A percentile compares a stretch with the other conserved stretches of the same genome.
Evolutionary conservation across 164 flowering plant genomes (phyloP).

Genomic region (Nymphaea colorata): DNA sequence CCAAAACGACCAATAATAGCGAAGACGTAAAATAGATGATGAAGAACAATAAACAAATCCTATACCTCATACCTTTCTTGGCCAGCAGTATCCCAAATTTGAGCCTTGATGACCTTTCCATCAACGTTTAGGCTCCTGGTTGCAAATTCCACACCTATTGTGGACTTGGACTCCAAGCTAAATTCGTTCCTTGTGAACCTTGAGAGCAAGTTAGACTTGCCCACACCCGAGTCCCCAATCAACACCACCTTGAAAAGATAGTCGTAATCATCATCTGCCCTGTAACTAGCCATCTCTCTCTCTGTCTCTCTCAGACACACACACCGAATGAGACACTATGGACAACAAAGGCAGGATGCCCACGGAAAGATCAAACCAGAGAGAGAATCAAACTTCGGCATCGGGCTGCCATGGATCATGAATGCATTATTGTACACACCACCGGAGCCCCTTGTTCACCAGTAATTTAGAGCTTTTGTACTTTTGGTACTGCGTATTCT

Average conservation of each 20-base stretch:
- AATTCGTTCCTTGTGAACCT: constrained; percentile 69
- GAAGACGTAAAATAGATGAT: no score
- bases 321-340: not conserved
- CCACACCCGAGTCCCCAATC: constrained; percentile 63
- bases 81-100: constrained; percentile 51
- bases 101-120: constrained; percentile 45
- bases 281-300: constrained; percentile 18
- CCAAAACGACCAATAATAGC: no score
- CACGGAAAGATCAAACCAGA: not conserved
- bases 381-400: not conserved
- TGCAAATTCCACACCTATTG: constrained; percentile 66
- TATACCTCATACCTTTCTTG: constrained; percentile 21
- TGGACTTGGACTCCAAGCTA: constrained; percentile 64
- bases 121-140: constrained; percentile 47
- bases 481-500: no score
- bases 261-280: constrained; percentile 30
- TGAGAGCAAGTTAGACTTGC: constrained; percentile 55
- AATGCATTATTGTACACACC: not conserved
- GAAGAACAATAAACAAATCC: no score
- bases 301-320: not conserved
- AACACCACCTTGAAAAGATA: constrained; percentile 7
- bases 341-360: not conserved
- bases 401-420: not conserved
- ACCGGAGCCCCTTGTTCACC: no score
- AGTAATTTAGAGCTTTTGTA: no score